A percentile compares a stretch with the other conserved stretches of the same genome.
These are phyloP conservation scores for Gracilaria domingensis DNA, from an alignment of 23 red algal species.

Conservation along the genomic window DNA sequence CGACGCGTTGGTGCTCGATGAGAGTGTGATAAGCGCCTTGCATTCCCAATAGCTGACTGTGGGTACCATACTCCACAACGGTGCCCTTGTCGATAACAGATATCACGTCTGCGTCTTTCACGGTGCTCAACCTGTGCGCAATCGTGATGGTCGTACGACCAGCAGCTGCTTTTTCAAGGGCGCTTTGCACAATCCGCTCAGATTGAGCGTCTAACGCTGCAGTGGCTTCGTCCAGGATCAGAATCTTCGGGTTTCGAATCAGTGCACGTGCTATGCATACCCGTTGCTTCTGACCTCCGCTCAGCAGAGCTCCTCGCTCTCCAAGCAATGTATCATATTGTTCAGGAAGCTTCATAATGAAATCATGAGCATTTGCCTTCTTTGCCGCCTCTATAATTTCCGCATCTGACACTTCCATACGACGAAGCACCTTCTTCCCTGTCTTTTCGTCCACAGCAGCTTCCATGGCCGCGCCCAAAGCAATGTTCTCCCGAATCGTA, in stretches of 20 bases:
- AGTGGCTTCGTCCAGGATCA: conserved; percentile 96
- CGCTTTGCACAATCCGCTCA: conserved; percentile 93
- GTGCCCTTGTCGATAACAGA: conserved; percentile 88
- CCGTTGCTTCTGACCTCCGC: conserved; percentile 97
- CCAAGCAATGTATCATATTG: conserved; percentile 93
- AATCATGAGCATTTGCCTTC: conserved; percentile 92
- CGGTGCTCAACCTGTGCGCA: conserved; percentile 92
- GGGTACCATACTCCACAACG: conserved; percentile 85
- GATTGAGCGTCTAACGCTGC: conserved; percentile 89
- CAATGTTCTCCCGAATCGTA: conserved; percentile 95
- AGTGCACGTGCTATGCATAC: conserved; percentile 98
- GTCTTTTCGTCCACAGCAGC: conserved; percentile 40
- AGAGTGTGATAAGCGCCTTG: conserved; percentile 78
- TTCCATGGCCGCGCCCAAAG: conserved; percentile 75
- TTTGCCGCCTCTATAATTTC: conserved; percentile 83
- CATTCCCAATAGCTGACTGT: conserved; percentile 70
- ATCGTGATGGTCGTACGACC: conserved; percentile 93
- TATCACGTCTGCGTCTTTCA: conserved; percentile 90
- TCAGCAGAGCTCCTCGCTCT: conserved; percentile 87
- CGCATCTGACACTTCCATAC: conserved; percentile 66
- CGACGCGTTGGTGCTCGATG: conserved; percentile 73
- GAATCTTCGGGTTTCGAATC: conserved; percentile 84
- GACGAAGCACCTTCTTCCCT: conserved; percentile 37
- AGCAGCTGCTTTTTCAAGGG: conserved; percentile 74
- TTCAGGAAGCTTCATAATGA: conserved; percentile 92